A percentile compares a stretch with the other conserved stretches of the same genome.
phyloP scores from a whole-genome alignment of 495 filamentous ascomycete genomes.

The Entonaema liquescens region DNA sequence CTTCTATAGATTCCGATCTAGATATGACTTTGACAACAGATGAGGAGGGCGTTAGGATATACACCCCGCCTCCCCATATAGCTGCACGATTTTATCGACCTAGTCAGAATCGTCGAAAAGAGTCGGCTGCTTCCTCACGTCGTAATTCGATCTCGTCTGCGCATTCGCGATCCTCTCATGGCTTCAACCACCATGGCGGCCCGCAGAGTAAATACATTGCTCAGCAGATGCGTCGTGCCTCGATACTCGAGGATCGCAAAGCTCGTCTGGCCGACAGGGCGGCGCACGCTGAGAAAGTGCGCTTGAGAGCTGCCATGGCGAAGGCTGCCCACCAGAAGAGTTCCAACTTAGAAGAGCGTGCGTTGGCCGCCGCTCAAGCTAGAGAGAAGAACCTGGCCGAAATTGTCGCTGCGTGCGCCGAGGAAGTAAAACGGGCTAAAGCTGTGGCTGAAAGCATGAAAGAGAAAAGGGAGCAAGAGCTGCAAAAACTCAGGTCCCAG shows the following conservation, averaged over 20 bases:
- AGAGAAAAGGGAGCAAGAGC: slow-evolving; percentile 87
- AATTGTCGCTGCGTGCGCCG: slow-evolving; percentile 92
- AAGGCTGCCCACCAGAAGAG: slow-evolving; percentile 74
- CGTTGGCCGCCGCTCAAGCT: slow-evolving; percentile 88
- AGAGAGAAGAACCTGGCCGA: slow-evolving; percentile 91
- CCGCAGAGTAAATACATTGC: slow-evolving; percentile 84
- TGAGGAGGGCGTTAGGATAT: slow-evolving; percentile 56
- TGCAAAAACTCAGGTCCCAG: slow-evolving; percentile 74
- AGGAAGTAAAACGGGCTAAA: slow-evolving; percentile 94
- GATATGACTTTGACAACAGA: slow-evolving; percentile 48
- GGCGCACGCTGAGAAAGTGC: slow-evolving; percentile 96
- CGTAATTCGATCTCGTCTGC: slow-evolving; percentile 89
- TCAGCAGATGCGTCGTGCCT: slow-evolving; percentile 88
- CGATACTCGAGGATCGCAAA: slow-evolving; percentile 92
- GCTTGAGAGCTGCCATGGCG: slow-evolving; percentile 82
- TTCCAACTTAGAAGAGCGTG: slow-evolving; percentile 78
- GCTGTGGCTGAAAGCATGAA: slow-evolving; percentile 90
- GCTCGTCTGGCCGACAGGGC: slow-evolving; percentile 92
- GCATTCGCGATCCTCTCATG: slow-evolving; percentile 72
- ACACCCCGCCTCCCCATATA: slow-evolving; percentile 80
- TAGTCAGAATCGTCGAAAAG: slow-evolving; percentile 74
- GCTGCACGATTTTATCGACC: slow-evolving; percentile 85
- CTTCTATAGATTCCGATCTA: slow-evolving; percentile 46
- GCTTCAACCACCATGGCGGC: slow-evolving; percentile 66
- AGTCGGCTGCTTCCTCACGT: slow-evolving; percentile 85